These are phyloP conservation scores for Groenewaldozyma salmanticensis DNA, from an alignment of 805 yeast genomes.

Conservation along the genomic window DNA sequence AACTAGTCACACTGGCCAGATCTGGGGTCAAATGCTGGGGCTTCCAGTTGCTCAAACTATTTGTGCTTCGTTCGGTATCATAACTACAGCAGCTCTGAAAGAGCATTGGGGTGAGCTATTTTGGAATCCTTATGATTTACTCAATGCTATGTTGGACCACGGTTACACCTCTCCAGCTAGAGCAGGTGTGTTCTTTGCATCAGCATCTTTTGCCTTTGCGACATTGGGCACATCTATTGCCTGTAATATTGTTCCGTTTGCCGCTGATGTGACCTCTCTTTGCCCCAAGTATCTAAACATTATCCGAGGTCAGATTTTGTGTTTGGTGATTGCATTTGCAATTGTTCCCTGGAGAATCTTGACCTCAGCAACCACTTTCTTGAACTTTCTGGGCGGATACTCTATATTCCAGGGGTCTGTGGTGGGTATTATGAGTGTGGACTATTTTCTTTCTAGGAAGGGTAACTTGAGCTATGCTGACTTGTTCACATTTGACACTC, in stretches of 20 bases:
- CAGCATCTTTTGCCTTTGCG: constrained; percentile 16
- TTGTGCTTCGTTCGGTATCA: constrained; percentile 38
- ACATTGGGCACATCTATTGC: constrained; percentile 11
- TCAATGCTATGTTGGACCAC: constrained; percentile 32
- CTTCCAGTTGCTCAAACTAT: constrained; percentile 31
- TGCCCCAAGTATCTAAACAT: constrained; percentile 35
- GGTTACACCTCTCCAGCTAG: constrained; percentile 32
- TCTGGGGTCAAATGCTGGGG: constrained; percentile 31
- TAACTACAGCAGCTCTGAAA: constrained; percentile 36
- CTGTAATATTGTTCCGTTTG: constrained; percentile 37
- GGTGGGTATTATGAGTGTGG: constrained; percentile 30
- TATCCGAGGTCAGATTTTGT: constrained; percentile 32
- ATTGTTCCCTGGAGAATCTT: constrained; percentile 34
- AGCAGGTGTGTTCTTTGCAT: constrained; percentile 40
- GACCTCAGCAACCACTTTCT: constrained; percentile 29
- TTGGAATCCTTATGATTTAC: constrained; percentile 40
- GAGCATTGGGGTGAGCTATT: constrained; percentile 29
- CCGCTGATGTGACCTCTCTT: constrained; percentile 43
- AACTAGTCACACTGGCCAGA: constrained; percentile 39
- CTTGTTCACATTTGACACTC: constrained; percentile 27
- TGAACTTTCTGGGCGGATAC: constrained; percentile 29
- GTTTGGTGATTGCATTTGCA: constrained; percentile 22
- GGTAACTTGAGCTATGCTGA: constrained; percentile 34
- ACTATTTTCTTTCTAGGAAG: constrained; percentile 33
- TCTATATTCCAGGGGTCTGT: constrained; percentile 34